phyloP scores from a whole-genome alignment of 495 filamentous ascomycete genomes.

The Penicillium crystallinum region DNA sequence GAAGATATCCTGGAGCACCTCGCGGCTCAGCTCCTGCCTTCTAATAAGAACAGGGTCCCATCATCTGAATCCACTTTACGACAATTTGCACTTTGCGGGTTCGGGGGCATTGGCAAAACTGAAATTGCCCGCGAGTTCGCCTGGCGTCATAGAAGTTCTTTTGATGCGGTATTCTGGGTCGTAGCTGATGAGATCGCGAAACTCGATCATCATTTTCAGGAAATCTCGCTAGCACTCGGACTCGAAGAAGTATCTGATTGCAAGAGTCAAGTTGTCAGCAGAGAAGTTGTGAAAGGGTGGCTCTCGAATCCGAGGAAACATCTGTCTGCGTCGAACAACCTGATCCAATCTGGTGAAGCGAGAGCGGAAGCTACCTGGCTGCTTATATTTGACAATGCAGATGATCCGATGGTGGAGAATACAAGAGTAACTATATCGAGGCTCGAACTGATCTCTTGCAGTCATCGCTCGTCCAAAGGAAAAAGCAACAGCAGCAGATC shows the following conservation, averaged over 20 bases:
- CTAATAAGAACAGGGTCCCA: slow-evolving; percentile 10
- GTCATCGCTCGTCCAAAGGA: slow-evolving; percentile 20
- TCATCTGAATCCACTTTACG: slow-evolving; percentile 4
- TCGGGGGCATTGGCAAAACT: slow-evolving; percentile 42
- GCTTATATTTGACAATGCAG: slow-evolving; percentile 38
- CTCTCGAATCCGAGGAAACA: slow-evolving; percentile 24
- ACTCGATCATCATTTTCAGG: slow-evolving; percentile 25
- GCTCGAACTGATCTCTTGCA: neutral
- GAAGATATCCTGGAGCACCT: slow-evolving; percentile 23
- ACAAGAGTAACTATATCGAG: neutral
- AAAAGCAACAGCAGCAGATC: slow-evolving; percentile 14
- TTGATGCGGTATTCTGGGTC: slow-evolving; percentile 42
- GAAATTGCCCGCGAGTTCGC: slow-evolving; percentile 32
- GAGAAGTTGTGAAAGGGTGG: slow-evolving; percentile 33
- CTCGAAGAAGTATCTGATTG: slow-evolving; percentile 25
- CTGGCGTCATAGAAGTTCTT: slow-evolving; percentile 16
- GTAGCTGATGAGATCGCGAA: slow-evolving; percentile 27
- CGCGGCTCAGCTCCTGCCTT: slow-evolving; percentile 19
- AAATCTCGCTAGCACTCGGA: slow-evolving; percentile 29
- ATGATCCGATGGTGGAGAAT: slow-evolving; percentile 10
- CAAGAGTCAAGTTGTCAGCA: slow-evolving; percentile 23
- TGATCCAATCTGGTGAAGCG: neutral
- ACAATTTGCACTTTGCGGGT: slow-evolving; percentile 30
- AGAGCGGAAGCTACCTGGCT: slow-evolving; percentile 28
- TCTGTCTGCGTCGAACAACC: slow-evolving; percentile 9